These are phyloP conservation scores for Ichthyophthirius multifiliis DNA, from an alignment of 169 alveolate species.

Conservation along the genomic window DNA sequence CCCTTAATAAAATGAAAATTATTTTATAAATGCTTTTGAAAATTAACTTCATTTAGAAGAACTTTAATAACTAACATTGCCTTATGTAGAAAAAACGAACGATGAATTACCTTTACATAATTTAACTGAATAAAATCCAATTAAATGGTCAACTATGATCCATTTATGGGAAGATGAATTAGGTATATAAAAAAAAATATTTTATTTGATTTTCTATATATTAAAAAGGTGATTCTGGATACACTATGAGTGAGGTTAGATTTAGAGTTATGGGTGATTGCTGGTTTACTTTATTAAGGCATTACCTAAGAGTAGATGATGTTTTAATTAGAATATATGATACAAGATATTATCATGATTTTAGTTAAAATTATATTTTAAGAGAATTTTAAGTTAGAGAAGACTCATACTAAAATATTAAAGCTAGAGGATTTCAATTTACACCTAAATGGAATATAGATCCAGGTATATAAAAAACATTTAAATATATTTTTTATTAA, in stretches of 20 bases:
- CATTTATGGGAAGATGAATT: constrained; percentile 78
- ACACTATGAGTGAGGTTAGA: constrained; percentile 63
- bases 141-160: constrained; percentile 61
- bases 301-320: constrained; percentile 85
- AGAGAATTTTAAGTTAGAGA: constrained; percentile 81
- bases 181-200: no score
- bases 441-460: constrained; percentile 79
- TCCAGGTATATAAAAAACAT: no score
- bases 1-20: constrained; percentile 6
- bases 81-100: constrained; percentile 43
- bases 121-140: constrained; percentile 72
- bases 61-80: constrained; percentile 21
- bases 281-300: constrained; percentile 80
- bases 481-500: no score
- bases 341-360: constrained; percentile 84
- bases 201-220: background rate
- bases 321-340: constrained; percentile 83
- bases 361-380: constrained; percentile 58
- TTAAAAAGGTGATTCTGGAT: constrained; percentile 59
- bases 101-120: constrained; percentile 69
- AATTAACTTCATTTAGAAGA: constrained; percentile 22
- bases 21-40: constrained; percentile 34
- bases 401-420: constrained; percentile 72
- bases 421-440: constrained; percentile 67
- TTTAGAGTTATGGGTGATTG: constrained; percentile 89